Base-by-base conservation (phyloP, 2,329 filamentous ascomycete genomes). In the Leptographium wingfieldii region DNA sequence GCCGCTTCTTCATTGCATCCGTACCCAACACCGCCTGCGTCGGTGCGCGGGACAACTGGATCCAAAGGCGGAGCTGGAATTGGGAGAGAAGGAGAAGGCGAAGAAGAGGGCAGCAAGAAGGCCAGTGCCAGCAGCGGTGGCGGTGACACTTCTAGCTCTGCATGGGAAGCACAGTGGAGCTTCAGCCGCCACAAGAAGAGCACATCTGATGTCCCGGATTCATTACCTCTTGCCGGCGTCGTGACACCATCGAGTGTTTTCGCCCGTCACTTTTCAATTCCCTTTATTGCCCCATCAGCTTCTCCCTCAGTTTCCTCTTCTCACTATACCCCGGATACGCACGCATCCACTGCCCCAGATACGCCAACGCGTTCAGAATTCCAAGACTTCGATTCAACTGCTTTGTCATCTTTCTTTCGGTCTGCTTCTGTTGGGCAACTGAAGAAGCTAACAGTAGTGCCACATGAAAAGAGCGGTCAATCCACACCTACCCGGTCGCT, bases 401-500 rank as follows among this genome's bases (percentile, higher is more conserved):
- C 43, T 31, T 40, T 61, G 38, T 49, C 59, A 63, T 65, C 65
- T 71, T 66, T 73, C 70, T 67, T 71, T 68, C 69, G 73, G 71
- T 85, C 82, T 74, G 80, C 81, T 72, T 83, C 84, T 71, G 77
- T 83, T 78, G 79, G 82, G 74, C 80, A 82, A 77, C 80, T 87
- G 73, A 88, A 83, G 79, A 87, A 86, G 88, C 92, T 96, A 90
- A 96, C 91, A 83, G 81, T 85, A 81, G 83, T 84, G 80, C 78
- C 78, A 74, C 77, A 78, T 74, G 77, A 84, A 79, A 95, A 96
- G 92, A 95, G 90, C 78, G 94, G 90, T 67, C 88, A 90, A 67
- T 86, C 91, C 63, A 92, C 92, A 66, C 95, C 92, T 60, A 92
- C 90, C 65, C 86, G 92, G 75, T 88, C 92, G 62, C 83, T 92